Evolutionary conservation across 148 eudicot species (phyloP).

Genomic region (Vaccinium vitisidaea): DNA sequence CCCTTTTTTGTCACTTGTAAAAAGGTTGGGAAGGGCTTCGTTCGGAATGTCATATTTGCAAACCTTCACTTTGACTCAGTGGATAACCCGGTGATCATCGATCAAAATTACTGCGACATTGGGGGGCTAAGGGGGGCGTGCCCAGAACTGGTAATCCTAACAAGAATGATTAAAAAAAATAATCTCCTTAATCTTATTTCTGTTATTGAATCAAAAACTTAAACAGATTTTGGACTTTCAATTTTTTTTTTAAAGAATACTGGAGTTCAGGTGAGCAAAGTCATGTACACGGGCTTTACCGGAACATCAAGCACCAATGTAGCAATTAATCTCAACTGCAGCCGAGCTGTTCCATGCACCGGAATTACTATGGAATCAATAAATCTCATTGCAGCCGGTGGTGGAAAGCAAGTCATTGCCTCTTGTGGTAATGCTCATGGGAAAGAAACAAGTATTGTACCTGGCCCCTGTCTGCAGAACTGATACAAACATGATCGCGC

Average conservation of each 20-base stretch:
- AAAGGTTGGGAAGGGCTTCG: conserved; percentile 53
- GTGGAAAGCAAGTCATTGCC: conserved; percentile 34
- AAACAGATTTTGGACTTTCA: not conserved
- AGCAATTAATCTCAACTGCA: conserved; percentile 57
- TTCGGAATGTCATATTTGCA: conserved; percentile 43
- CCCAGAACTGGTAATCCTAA: conserved; percentile 22
- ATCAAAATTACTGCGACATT: conserved; percentile 49
- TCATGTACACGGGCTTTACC: conserved; percentile 31
- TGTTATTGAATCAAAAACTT: not conserved
- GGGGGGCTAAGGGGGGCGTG: conserved; percentile 25
- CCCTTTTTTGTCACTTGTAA: not conserved
- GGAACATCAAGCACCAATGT: conserved; percentile 47
- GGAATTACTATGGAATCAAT: conserved; percentile 36
- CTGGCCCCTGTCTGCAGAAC: not conserved
- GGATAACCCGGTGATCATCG: conserved; percentile 54
- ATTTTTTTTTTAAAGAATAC: conserved; percentile 14
- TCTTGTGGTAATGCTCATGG: conserved; percentile 50
- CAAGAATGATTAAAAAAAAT: not conserved
- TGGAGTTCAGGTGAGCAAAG: conserved; percentile 56
- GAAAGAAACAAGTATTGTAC: conserved; percentile 18
- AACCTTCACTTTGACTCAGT: conserved; percentile 38
- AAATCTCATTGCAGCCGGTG: conserved; percentile 23
- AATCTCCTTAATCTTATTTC: not conserved
- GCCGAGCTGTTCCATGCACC: conserved; percentile 38
- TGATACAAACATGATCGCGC: not conserved